Percentiles rank a stretch among this genome's conserved stretches.
Conservation (phyloP, 495 filamentous ascomycete genomes). For the Penicillium cosmopolitanum region DNA sequence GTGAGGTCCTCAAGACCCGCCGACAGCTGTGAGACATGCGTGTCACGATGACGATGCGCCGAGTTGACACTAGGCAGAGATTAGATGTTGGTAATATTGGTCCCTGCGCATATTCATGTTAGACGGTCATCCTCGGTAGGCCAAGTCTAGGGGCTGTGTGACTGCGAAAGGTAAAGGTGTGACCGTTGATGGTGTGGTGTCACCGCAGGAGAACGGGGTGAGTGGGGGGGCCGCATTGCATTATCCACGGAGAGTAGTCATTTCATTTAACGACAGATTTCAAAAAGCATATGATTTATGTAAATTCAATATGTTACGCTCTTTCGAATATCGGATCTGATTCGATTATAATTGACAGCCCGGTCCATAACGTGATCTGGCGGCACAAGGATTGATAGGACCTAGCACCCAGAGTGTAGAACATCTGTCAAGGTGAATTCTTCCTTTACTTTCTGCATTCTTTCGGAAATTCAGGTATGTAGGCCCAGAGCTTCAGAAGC, state of each 20-base stretch:
- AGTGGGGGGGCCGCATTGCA: constrained; percentile 12
- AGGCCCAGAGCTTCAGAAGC: constrained; percentile 6
- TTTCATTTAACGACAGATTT: not conserved
- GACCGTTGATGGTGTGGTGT: constrained; percentile 21
- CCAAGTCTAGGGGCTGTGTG: constrained; percentile 23
- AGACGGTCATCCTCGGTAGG: constrained; percentile 26
- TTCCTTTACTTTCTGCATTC: too few relatives aligned
- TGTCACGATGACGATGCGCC: constrained; percentile 14
- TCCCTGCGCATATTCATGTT: constrained; percentile 27
- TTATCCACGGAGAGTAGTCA: not conserved
- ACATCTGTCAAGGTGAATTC: too few relatives aligned
- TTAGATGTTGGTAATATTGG: constrained; percentile 30
- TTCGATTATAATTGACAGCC: too few relatives aligned
- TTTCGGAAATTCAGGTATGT: not conserved
- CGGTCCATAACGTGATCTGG: too few relatives aligned
- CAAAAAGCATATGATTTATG: too few relatives aligned
- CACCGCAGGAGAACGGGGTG: constrained; percentile 21
- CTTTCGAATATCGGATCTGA: too few relatives aligned
- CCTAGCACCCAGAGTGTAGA: too few relatives aligned
- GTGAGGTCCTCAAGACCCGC: not conserved
- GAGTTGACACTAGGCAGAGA: constrained; percentile 11
- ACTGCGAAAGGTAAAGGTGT: constrained; percentile 22
- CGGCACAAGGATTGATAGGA: too few relatives aligned
- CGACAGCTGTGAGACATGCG: constrained; percentile 9
- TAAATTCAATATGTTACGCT: not conserved